Conservation (phyloP, 2,329 filamentous ascomycete genomes). For the Blastomyces parvus region DNA sequence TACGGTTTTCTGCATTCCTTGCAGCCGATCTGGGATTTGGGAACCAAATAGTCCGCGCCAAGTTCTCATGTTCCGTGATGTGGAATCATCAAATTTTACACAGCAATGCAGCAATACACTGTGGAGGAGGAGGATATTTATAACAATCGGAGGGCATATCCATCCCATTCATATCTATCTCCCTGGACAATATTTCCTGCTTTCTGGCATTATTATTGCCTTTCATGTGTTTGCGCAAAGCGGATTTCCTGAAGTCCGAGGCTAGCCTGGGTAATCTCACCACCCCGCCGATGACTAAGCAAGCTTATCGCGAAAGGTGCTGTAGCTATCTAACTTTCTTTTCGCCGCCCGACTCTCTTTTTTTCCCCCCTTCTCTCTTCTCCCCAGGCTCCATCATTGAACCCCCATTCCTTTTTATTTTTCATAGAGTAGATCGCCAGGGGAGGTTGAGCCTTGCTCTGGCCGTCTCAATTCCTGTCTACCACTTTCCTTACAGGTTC, state of each 20-base stretch:
- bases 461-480: background rate
- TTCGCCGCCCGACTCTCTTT: background rate
- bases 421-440: background rate
- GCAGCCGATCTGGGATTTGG: background rate
- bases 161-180: background rate
- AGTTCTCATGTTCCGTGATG: background rate
- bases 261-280: background rate
- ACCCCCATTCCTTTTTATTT: background rate
- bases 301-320: background rate
- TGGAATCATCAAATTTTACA: constrained; percentile 6
- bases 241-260: background rate
- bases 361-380: background rate
- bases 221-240: background rate
- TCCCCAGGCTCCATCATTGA: background rate
- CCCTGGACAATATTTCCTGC: background rate
- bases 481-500: background rate
- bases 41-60: background rate
- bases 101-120: background rate
- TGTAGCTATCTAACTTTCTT: background rate
- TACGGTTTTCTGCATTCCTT: background rate
- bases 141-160: background rate
- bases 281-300: constrained; percentile 12
- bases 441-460: background rate
- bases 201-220: background rate
- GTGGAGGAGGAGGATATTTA: background rate